phyloP scores from a whole-genome alignment of 257 asterid species.

The Eustoma russellianum region DNA sequence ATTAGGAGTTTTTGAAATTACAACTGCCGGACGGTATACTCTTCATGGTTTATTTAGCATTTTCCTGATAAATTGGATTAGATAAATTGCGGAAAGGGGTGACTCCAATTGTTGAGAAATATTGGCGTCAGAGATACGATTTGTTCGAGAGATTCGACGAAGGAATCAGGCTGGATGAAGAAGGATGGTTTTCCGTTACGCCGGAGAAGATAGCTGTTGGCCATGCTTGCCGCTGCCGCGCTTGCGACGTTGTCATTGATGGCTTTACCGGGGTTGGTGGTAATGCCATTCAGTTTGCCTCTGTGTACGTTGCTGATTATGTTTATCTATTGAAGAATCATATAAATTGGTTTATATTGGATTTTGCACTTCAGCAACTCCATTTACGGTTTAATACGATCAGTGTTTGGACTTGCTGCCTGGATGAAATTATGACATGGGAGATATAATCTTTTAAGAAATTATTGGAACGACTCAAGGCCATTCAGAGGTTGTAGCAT shows the following conservation, averaged over 20 bases:
- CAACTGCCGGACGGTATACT: no score
- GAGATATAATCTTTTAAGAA: no score
- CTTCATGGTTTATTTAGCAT: not conserved
- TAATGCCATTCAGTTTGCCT: slow-evolving; percentile 75
- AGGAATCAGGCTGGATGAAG: slow-evolving; percentile 75
- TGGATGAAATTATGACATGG: no score
- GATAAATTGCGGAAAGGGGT: slow-evolving; percentile 43
- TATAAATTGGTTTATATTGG: no score
- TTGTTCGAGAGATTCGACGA: slow-evolving; percentile 61
- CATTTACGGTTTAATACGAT: no score
- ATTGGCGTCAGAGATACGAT: slow-evolving; percentile 73
- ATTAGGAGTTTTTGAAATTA: not conserved
- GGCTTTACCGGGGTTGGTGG: slow-evolving; percentile 88
- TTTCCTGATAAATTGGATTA: slow-evolving; percentile 7
- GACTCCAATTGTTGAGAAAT: slow-evolving; percentile 57
- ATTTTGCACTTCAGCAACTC: no score
- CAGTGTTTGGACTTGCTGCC: no score
- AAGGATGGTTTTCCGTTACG: slow-evolving; percentile 97
- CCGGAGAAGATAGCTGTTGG: slow-evolving; percentile 76
- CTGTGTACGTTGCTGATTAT: slow-evolving; percentile 26
- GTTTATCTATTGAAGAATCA: not conserved
- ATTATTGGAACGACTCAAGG: no score
- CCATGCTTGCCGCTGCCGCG: slow-evolving; percentile 58
- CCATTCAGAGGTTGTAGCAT: no score
- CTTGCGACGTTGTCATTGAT: slow-evolving; percentile 60